Evolutionary conservation across 2,329 filamentous ascomycete species (phyloP).

Genomic region (Cladophialophora yegresii): DNA sequence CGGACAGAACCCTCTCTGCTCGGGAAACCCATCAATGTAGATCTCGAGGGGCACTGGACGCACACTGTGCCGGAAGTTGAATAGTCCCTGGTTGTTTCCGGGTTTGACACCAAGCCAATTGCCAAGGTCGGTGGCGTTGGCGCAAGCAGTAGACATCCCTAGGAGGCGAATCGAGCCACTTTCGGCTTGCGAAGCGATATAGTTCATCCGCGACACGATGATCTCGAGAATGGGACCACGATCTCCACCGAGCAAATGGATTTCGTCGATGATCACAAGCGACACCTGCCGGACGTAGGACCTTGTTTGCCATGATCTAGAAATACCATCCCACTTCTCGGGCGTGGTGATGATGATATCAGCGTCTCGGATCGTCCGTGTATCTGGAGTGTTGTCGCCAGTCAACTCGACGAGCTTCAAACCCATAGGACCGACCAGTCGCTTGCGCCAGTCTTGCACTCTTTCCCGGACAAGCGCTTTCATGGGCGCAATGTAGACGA

Average conservation of each 20-base stretch:
- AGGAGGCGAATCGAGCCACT: constrained; percentile 86
- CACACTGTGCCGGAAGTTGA: constrained; percentile 97
- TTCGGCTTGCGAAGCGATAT: constrained; percentile 92
- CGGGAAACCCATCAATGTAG: constrained; percentile 96
- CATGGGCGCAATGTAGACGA: constrained; percentile 99
- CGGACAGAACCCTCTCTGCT: constrained; percentile 91
- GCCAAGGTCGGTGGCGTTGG: constrained; percentile 87
- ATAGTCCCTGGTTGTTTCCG: constrained; percentile 62
- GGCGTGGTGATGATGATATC: constrained; percentile 98
- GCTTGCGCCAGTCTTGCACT: constrained; percentile 88
- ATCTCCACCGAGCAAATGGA: constrained; percentile 93
- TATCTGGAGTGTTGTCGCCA: constrained; percentile 97
- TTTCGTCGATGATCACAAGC: constrained; percentile 97
- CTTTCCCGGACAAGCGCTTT: constrained; percentile 95
- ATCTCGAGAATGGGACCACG: constrained; percentile 97
- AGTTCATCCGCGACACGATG: constrained; percentile 93
- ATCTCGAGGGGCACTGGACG: constrained; percentile 93
- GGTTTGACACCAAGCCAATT: constrained; percentile 98
- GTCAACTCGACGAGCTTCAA: constrained; percentile 93
- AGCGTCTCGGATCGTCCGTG: constrained; percentile 88
- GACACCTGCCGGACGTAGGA: constrained; percentile 94
- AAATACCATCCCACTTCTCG: constrained; percentile 99
- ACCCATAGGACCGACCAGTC: constrained; percentile 79
- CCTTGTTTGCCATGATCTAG: constrained; percentile 96
- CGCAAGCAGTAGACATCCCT: constrained; percentile 99